phyloP scores from a whole-genome alignment of 192 early-diverging fungal species.

The Chytriomyces hyalinus region DNA sequence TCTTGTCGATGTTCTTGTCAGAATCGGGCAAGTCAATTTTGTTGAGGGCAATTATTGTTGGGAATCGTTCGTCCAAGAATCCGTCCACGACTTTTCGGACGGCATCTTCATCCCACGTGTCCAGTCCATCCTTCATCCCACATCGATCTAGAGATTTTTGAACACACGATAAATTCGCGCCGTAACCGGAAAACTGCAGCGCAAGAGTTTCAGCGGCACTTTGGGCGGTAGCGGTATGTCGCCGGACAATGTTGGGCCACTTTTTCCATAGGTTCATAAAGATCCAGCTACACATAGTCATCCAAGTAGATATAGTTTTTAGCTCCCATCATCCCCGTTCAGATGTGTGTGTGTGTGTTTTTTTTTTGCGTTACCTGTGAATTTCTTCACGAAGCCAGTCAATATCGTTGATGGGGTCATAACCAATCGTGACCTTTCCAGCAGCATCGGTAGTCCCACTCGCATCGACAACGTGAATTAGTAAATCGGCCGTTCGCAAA shows the following conservation, averaged over 20 bases:
- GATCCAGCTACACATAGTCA: slow-evolving; percentile 54
- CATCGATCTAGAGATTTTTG: slow-evolving; percentile 58
- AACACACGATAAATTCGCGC: slow-evolving; percentile 55
- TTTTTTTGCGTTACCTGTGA: slow-evolving; percentile 49
- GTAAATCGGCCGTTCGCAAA: slow-evolving; percentile 72
- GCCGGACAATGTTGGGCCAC: slow-evolving; percentile 71
- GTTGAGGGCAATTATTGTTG: slow-evolving; percentile 82
- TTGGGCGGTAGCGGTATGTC: slow-evolving; percentile 62
- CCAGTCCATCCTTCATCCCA: slow-evolving; percentile 60
- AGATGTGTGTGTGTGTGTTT: background rate
- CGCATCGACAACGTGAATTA: slow-evolving; percentile 86
- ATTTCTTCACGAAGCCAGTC: slow-evolving; percentile 80
- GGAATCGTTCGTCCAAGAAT: slow-evolving; percentile 80
- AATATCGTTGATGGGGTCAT: slow-evolving; percentile 84
- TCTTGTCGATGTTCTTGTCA: slow-evolving; percentile 81
- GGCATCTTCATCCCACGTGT: slow-evolving; percentile 69
- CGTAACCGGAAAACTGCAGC: slow-evolving; percentile 66
- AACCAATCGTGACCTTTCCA: slow-evolving; percentile 78
- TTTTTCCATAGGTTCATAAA: slow-evolving; percentile 71
- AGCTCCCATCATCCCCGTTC: background rate
- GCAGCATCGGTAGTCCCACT: slow-evolving; percentile 80
- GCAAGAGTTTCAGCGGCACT: slow-evolving; percentile 63
- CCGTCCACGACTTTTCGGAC: slow-evolving; percentile 62
- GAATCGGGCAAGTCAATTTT: slow-evolving; percentile 86
- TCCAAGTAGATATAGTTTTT: background rate